Base-by-base conservation (phyloP, 352 stramenopile species). In the Globisporangium nagaii region DNA sequence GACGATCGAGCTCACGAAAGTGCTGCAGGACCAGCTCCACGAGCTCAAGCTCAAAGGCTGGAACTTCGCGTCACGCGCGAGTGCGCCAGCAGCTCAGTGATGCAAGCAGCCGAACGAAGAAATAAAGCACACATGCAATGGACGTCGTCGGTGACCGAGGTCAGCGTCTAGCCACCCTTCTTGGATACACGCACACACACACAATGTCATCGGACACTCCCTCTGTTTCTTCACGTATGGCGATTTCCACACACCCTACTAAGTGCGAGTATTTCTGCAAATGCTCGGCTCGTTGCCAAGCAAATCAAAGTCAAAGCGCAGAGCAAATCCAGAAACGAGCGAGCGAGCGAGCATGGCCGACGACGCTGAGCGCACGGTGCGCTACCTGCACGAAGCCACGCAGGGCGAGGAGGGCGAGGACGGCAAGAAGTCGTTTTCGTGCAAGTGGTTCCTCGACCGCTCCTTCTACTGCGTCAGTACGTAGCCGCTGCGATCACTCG, bases 381-480 rank as follows among this genome's bases (percentile, higher is more conserved):
- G 80, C 50, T 88, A 82, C 57, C 35, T 90, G 60, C 73, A 88
- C 25, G 67, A 82, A 47, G 61, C 63, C 24, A 68, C 59, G 20
- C 19, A 68, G 34, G 54, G 45, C 27, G 56, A 70, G 35, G 64
- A 70, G 19, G 63, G 56, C 25, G 68, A 63, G 9, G 54, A 56
- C 8, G 60, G 63, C 55, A 87, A 83, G 66, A 60, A 62, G 22
- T 70, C 75, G 31, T 71, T 87, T 49, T 76, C 73, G 12, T 93
- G 83, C 60, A 57, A 66, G n/a, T 90, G 79, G 75, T 90, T 90
- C 56, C 54, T 93, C 1, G 80, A 93, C 52, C 76, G 75, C 31
- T 78, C 83, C 10, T 93, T 93, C 70, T 80, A 75, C 43, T 93
- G 83, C 60, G 79, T 88, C 66, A 91, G 83, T 93, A 86, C 67